Conservation (phyloP, 2,329 filamentous ascomycete species). For the Diaporthe citriasiana region DNA sequence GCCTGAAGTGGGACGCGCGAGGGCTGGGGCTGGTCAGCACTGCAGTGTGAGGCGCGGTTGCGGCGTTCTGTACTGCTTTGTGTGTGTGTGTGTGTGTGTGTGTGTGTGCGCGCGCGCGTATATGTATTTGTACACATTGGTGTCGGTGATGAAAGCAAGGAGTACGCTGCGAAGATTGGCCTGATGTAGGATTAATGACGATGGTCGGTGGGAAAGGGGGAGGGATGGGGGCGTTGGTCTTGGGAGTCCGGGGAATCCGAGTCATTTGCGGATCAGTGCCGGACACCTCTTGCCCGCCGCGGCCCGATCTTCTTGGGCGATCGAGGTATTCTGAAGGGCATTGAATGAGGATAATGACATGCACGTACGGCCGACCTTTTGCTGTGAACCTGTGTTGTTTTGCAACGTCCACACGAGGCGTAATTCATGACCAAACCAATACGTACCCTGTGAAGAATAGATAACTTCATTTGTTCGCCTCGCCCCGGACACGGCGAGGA, state of each 20-base stretch:
- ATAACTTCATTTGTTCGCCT: background rate
- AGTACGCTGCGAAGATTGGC: conserved; percentile 2
- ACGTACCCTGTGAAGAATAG: too few relatives aligned
- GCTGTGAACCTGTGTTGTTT: background rate
- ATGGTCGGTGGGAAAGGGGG: conserved; percentile 8
- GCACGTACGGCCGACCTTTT: background rate
- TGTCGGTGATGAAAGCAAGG: background rate
- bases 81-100: background rate
- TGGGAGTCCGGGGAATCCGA: background rate
- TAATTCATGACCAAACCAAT: background rate
- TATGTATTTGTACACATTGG: background rate
- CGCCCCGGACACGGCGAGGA: background rate
- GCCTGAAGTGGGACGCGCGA: conserved; percentile 36
- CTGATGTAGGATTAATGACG: conserved; percentile 15
- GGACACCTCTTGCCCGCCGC: background rate
- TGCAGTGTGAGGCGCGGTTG: conserved; percentile 7
- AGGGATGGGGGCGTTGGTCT: conserved; percentile 7
- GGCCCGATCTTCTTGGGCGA: background rate
- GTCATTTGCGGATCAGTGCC: conserved; percentile 10
- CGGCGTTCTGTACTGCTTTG: background rate
- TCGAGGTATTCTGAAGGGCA: background rate
- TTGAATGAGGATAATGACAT: background rate
- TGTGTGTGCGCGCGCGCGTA: background rate
- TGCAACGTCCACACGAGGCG: background rate
- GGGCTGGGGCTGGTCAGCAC: conserved; percentile 31